Evolutionary conservation across 140 eudicot genomes (phyloP), one percentile per base, ranked within the genome.

Genomic region (Senecio squalidus): DNA sequence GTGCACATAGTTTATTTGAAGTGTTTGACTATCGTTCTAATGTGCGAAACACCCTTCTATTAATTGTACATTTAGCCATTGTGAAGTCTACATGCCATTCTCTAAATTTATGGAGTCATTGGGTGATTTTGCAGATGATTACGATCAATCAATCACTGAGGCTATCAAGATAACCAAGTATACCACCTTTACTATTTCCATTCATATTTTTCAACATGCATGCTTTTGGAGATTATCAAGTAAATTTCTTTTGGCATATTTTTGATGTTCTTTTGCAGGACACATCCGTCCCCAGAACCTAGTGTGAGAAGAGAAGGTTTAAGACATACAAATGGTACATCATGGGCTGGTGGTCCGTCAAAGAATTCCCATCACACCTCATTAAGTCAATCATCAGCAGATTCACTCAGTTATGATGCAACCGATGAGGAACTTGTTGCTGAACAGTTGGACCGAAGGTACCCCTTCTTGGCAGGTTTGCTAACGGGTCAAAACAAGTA

Each of bases 141-240:
- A 71, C 73, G 98, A 91, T 53, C 79, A 80, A 40, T 87, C 98
- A 22, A 91, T 91, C 72, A 86, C 76, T 52, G 98, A 91, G 76
- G 98, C 98, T 59, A 79, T 91, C 81, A 86, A 91, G 77, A 67
- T 72, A 65, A 91, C 95, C 68, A 91, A 79, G 96, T 87, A 84
- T 54, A 54, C 54, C 0, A 63, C 64, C 48, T 40, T 17, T 17
- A 13, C 45, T 34, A 47, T 22, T 58, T 41, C 5, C 15, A 16
- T 58, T 38, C 46, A 26, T 60, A 22, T 52, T 21, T 60, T 28
- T 24, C 45, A 18, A 47, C 28, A 21, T 30, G 20, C 33, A 25
- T 17, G 66, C 22, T 24, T 52, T 3, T 36, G n/a, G 36, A 41
- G 14, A 23, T 67, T 17, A n/a, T 28, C 2, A 14, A 40, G 39